These are phyloP conservation scores for Candida morakotiae DNA, from an alignment of 805 yeast genomes.

Conservation along the genomic window DNA sequence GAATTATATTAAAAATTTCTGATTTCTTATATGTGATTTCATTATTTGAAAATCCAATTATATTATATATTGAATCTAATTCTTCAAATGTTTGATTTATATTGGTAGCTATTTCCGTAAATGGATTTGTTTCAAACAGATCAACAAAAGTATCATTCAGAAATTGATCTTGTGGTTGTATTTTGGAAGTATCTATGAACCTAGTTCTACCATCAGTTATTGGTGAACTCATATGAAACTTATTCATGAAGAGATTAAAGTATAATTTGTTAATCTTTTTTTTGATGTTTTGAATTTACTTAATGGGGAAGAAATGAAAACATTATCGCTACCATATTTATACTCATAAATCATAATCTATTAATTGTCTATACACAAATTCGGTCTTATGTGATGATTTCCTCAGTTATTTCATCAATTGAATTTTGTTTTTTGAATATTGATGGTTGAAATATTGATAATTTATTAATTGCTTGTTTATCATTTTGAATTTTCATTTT, in stretches of 20 bases:
- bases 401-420: conserved; percentile 17
- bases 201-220: background rate
- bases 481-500: conserved; percentile 20
- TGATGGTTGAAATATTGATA: background rate
- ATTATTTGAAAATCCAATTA: conserved; percentile 51
- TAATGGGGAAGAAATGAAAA: background rate
- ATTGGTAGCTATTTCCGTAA: conserved; percentile 29
- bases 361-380: background rate
- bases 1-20: conserved; percentile 45
- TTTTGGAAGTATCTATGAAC: too few species aligned
- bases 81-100: conserved; percentile 37
- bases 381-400: conserved; percentile 13
- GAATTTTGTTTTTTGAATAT: conserved; percentile 4
- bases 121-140: conserved; percentile 11
- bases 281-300: background rate
- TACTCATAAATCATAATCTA: background rate
- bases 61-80: conserved; percentile 44
- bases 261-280: too few species aligned
- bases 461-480: conserved; percentile 12
- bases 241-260: background rate
- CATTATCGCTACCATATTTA: background rate
- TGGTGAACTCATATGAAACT: background rate
- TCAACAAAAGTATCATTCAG: conserved; percentile 1
- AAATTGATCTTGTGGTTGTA: background rate
- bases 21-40: conserved; percentile 49